Evolutionary conservation across 1,139 yeast genomes (phyloP), one percentile per base, ranked within the genome.

Genomic region (Saccharomyces hybrid): DNA sequence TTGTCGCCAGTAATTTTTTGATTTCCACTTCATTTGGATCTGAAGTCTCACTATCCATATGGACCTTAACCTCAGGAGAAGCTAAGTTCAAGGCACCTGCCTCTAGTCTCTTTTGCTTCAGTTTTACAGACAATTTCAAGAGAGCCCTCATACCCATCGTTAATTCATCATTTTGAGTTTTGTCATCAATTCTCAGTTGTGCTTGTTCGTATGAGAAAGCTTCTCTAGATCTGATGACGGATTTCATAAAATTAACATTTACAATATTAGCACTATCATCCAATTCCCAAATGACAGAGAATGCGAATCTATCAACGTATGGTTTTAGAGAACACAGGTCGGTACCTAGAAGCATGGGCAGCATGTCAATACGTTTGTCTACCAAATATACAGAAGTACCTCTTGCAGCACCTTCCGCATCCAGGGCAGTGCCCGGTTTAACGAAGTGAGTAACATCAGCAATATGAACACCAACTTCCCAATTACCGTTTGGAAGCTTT

Each of bases 361-460:
- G 78, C 99, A 95, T 95, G 78, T 95, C 99, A 63, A 95, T 95
- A 78, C 99, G 88, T 72, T 95, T 93, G 70, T 95, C 99, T n/a
- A 95, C 99, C 58, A 95, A 78, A 71, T 95, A 95, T 3, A 93
- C 97, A 4, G 99, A 91, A 0, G 99, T 95, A 68, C 97, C 98
- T 72, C 99, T 82, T 2, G 96, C 79, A 1, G 98, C 96, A 72
- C 98, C 99, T 73, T 95, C 99, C 51, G 82, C 86, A 70, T 95
- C 99, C 57, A 95, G 77, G 0, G 99, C 84, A 3, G 97, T 90
- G 60, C 85, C 87, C 0, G 99, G 86, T 70, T 90, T 89, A 50
- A 95, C 99, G 66, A 95, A 95, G 72, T 95, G 96, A 0, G 98
- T 89, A 25, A 95, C 99, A 74, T 95, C 99, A 5, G 99, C 99